Conservation (phyloP, 768 basidiomycete genomes). For the Tremella mesenterica region DNA sequence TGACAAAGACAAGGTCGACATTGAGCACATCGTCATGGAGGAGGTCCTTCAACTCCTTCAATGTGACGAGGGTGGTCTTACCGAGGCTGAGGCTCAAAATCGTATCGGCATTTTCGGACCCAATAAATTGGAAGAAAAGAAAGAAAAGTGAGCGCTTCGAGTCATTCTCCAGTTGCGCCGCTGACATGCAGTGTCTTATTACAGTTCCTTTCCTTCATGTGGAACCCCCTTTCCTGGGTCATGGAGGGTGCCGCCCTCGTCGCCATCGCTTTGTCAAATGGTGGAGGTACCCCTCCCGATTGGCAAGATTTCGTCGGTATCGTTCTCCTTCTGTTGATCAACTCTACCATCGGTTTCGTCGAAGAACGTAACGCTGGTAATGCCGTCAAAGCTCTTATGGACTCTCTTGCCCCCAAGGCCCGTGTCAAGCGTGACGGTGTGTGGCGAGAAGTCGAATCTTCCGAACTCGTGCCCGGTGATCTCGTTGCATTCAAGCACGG, state of each 20-base stretch:
- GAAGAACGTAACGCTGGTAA: conserved; percentile 96
- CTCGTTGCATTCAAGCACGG: conserved; percentile 98
- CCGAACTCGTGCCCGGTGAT: conserved; percentile 86
- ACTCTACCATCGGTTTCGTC: conserved; percentile 96
- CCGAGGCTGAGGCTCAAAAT: conserved; percentile 62
- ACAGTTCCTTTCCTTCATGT: conserved; percentile 97
- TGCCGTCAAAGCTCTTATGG: conserved; percentile 99
- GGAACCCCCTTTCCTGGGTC: conserved; percentile 99
- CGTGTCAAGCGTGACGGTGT: conserved; percentile 75
- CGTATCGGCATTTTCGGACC: conserved; percentile 91
- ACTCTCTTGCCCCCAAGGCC: conserved; percentile 95
- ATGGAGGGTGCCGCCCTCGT: conserved; percentile 77
- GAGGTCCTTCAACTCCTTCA: conserved; percentile 95
- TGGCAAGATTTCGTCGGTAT: conserved; percentile 99
- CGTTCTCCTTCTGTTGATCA: conserved; percentile 78
- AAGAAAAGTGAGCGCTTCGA: conserved; percentile 37
- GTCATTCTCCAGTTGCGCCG: neutral
- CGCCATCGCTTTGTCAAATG: conserved; percentile 93
- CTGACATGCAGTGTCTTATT: conserved; percentile 60
- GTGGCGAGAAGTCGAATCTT: conserved; percentile 85
- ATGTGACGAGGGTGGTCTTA: conserved; percentile 73
- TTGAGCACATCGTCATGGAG: conserved; percentile 91
- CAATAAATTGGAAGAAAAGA: conserved; percentile 82
- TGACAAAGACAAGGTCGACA: conserved; percentile 98
- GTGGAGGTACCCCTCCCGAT: conserved; percentile 73